These are phyloP conservation scores for Eruca vesicaria DNA, from an alignment of 441 rosid species.

Conservation along the genomic window DNA sequence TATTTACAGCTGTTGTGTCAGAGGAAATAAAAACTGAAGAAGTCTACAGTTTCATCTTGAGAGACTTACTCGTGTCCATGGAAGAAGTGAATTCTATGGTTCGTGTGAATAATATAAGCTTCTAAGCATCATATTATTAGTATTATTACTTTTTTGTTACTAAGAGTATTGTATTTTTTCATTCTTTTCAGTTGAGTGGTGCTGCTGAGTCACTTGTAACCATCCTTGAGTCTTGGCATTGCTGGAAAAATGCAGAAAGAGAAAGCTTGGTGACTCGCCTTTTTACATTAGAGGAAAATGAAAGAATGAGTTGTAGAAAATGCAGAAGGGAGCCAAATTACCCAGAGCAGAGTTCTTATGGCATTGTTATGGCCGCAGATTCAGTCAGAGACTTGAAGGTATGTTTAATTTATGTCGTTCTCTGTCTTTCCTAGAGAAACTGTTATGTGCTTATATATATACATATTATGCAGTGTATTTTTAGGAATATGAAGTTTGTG, in stretches of 20 bases:
- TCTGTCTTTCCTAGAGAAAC: background rate
- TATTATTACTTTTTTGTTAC: too few species aligned
- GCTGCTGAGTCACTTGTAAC: conserved; percentile 26
- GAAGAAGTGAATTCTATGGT: conserved; percentile 11
- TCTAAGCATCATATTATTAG: too few species aligned
- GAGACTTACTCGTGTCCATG: conserved; percentile 15
- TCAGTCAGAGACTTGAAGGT: conserved; percentile 22
- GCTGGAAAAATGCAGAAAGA: conserved; percentile 20
- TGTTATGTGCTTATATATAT: background rate
- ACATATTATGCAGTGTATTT: conserved; percentile 10
- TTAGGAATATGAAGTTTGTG: conserved; percentile 21
- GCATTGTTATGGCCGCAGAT: too few species aligned
- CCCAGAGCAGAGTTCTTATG: too few species aligned
- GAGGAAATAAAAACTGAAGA: background rate
- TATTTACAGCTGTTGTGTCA: background rate
- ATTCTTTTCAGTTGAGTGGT: conserved; percentile 9
- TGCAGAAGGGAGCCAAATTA: conserved; percentile 11
- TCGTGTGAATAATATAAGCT: conserved; percentile 1
- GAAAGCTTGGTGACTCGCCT: conserved; percentile 20
- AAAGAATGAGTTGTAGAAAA: too few species aligned
- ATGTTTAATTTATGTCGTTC: background rate
- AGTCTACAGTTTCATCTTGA: conserved; percentile 2
- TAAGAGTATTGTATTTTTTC: background rate
- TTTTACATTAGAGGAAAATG: too few species aligned
- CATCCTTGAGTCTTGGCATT: conserved; percentile 25